Evolutionary conservation across 1,284 basidiomycete genomes (phyloP).

Genomic region (Rhodotorula sp.): DNA sequence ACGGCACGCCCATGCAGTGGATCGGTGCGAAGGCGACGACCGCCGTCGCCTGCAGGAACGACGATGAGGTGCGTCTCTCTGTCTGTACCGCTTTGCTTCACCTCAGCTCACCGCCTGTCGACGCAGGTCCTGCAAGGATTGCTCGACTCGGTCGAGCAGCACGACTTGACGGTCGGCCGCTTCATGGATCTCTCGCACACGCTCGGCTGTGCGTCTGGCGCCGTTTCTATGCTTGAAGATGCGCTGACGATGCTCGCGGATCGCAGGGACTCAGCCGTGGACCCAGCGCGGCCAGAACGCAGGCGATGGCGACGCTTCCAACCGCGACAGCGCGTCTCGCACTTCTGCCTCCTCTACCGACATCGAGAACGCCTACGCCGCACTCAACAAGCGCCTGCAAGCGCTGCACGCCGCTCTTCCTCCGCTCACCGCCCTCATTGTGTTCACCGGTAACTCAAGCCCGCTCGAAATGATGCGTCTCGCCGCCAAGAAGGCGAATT

Average conservation of each 20-base stretch:
- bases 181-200: conserved; percentile 72
- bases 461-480: conserved; percentile 72
- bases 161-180: conserved; percentile 77
- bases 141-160: conserved; percentile 59
- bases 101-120: background rate
- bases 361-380: conserved; percentile 26
- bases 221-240: too few relatives aligned
- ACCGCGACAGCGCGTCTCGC: background rate
- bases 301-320: background rate
- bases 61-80: conserved; percentile 59
- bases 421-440: conserved; percentile 69
- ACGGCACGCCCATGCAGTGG: conserved; percentile 74
- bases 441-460: conserved; percentile 83
- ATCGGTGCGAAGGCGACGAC: conserved; percentile 77
- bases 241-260: background rate
- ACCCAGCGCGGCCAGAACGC: background rate
- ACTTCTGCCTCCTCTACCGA: background rate
- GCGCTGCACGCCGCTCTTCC: conserved; percentile 68
- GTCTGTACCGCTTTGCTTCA: too few relatives aligned
- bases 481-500: conserved; percentile 64
- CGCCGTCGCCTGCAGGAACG: conserved; percentile 66
- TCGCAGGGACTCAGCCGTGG: background rate
- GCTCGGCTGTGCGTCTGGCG: conserved; percentile 68
- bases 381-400: conserved; percentile 63
- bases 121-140: conserved; percentile 61